phyloP scores from a whole-genome alignment of 345 rosid genomes.

The Mangifera indica region DNA sequence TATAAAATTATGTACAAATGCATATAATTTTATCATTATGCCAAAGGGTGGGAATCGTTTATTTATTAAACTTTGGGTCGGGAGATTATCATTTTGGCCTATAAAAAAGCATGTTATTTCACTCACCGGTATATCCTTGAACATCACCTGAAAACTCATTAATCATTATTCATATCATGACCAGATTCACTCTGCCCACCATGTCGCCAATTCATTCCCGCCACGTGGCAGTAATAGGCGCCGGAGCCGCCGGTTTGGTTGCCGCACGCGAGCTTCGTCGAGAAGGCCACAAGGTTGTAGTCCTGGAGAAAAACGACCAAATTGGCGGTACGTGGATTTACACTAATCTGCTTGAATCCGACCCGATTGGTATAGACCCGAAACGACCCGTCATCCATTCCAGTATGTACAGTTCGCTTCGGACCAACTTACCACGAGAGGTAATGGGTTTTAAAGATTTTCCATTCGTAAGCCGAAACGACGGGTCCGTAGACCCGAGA shows the following conservation, averaged over 20 bases:
- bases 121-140: no score
- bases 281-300: conserved; percentile 76
- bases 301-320: conserved; percentile 62
- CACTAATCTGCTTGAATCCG: conserved; percentile 53
- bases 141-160: neutral
- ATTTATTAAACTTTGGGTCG: no score
- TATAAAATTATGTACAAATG: no score
- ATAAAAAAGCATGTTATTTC: no score
- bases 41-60: no score
- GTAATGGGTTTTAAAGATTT: conserved; percentile 74
- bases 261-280: conserved; percentile 73
- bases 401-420: conserved; percentile 78
- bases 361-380: conserved; percentile 66
- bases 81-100: no score
- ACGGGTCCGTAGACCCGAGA: conserved; percentile 52
- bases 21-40: no score
- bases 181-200: neutral
- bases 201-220: conserved; percentile 29
- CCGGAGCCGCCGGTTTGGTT: conserved; percentile 80
- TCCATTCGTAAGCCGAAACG: conserved; percentile 49
- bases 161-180: no score
- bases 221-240: conserved; percentile 83
- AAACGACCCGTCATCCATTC: conserved; percentile 51
- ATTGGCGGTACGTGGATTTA: conserved; percentile 86
- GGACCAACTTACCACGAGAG: conserved; percentile 88